Evolutionary conservation across 257 asterid species (phyloP), one percentile per base, ranked within the genome.

Genomic region (Solanum tarijense): DNA sequence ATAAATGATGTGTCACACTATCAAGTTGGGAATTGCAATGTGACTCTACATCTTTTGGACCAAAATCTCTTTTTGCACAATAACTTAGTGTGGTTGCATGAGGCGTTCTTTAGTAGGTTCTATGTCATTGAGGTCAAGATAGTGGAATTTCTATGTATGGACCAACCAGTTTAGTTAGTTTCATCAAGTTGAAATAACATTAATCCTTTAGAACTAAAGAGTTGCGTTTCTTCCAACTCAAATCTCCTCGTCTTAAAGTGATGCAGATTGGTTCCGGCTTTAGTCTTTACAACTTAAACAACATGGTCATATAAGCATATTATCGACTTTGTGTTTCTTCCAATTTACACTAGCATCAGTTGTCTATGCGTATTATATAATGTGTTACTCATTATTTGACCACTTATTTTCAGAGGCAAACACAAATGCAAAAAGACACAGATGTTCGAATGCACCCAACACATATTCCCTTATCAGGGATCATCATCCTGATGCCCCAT

Each of bases 351-450:
- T 38, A 4, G 68, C 68, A 81, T 46, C 85, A 46, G 27, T 25
- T 79, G 65, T 81, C n/a, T 81, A 46, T 46, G 46, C 29, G 41
- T 29, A 18, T 81, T 27, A 81, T 46, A 8, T 48, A 27, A 81
- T 46, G 68, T 81, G 27, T 32, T 79, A n/a, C 73, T 86, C 84
- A n/a, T 73, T 31, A 84, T 84, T 39, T 83, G 39, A 23, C 83
- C 81, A 65, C 79, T 82, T 62, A 69, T 88, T 20, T 90, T 91
- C 94, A 88, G 76, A 71, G 5, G 39, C 86, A 60, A 21, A 74
- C 34, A 52, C n/a, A 78, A 18, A 39, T 35, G 83, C 92, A 36
- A 94, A 93, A 89, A 89, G 93, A 79, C 89, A 83, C 87, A 94
- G 82, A 89, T 52, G 88, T 35, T 90, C 90, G 14, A 65, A 87